A percentile compares a stretch with the other conserved stretches of the same genome.
These are phyloP conservation scores for Cutaneotrichosporon sp. DNA, from an alignment of 1,284 basidiomycete genomes.

Conservation along the genomic window DNA sequence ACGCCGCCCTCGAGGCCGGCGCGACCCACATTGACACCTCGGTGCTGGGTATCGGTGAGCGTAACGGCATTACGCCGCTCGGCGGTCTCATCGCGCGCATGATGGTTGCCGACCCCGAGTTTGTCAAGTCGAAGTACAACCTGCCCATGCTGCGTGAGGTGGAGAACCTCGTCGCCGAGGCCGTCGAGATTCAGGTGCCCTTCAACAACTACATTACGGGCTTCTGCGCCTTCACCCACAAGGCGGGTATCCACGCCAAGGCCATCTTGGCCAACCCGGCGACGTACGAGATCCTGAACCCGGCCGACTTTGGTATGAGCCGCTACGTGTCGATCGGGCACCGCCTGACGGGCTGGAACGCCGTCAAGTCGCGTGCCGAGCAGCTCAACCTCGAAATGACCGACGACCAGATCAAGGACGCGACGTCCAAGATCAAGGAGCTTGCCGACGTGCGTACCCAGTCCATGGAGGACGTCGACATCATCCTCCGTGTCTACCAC, in stretches of 20 bases:
- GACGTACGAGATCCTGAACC: constrained; percentile 80
- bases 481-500: constrained; percentile 90
- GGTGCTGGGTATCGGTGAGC: constrained; percentile 92
- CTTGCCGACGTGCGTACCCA: constrained; percentile 97
- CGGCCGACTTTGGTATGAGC: constrained; percentile 95
- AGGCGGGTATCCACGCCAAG: constrained; percentile 99
- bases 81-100: constrained; percentile 96
- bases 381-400: constrained; percentile 71
- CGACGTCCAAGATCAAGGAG: constrained; percentile 98
- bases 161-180: constrained; percentile 97
- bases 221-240: constrained; percentile 99
- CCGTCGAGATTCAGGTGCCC: constrained; percentile 95
- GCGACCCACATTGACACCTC: constrained; percentile 98
- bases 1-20: constrained; percentile 96
- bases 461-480: constrained; percentile 98
- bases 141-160: constrained; percentile 94
- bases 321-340: constrained; percentile 98
- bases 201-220: constrained; percentile 71
- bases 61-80: constrained; percentile 97
- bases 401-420: constrained; percentile 76
- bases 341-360: constrained; percentile 95
- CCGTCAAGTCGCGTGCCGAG: constrained; percentile 98
- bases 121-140: constrained; percentile 99
- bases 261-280: constrained; percentile 99
- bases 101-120: constrained; percentile 86